A percentile compares a stretch with the other conserved stretches of the same genome.
phyloP scores from a whole-genome alignment of 2,329 filamentous ascomycete species.

The Hymenoscyphus infarciens region DNA sequence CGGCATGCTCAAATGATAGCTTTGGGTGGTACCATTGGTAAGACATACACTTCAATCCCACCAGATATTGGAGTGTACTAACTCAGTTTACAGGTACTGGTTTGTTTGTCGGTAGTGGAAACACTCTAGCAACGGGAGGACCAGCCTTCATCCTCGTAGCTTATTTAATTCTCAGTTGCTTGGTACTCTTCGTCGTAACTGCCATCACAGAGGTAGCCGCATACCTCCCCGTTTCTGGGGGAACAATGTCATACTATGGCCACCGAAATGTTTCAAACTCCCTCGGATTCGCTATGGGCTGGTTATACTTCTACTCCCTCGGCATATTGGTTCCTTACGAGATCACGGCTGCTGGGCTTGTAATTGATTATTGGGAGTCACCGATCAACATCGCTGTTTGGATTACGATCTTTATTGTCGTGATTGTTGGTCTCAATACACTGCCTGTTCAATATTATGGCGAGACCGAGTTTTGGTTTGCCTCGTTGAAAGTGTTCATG shows the following conservation, averaged over 20 bases:
- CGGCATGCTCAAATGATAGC: conserved; percentile 35
- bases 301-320: conserved; percentile 38
- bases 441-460: conserved; percentile 54
- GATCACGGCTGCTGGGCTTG: conserved; percentile 41
- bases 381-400: conserved; percentile 41
- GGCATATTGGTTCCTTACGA: conserved; percentile 40
- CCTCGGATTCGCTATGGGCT: conserved; percentile 45
- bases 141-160: conserved; percentile 44
- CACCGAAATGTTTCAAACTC: conserved; percentile 43
- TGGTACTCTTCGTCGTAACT: conserved; percentile 47
- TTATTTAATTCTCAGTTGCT: conserved; percentile 42
- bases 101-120: conserved; percentile 44
- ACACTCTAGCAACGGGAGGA: conserved; percentile 42
- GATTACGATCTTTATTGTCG: conserved; percentile 40
- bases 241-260: conserved; percentile 48
- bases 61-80: background rate
- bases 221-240: conserved; percentile 53
- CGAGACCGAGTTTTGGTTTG: conserved; percentile 54
- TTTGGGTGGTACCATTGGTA: conserved; percentile 42
- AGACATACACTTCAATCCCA: background rate
- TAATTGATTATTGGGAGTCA: conserved; percentile 43
- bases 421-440: conserved; percentile 40
- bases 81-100: conserved; percentile 22
- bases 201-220: conserved; percentile 56
- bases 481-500: conserved; percentile 34